Evolutionary conservation across 257 asterid genomes (phyloP), one percentile per base, ranked within the genome.

Genomic region (Gardenia jasminoides): DNA sequence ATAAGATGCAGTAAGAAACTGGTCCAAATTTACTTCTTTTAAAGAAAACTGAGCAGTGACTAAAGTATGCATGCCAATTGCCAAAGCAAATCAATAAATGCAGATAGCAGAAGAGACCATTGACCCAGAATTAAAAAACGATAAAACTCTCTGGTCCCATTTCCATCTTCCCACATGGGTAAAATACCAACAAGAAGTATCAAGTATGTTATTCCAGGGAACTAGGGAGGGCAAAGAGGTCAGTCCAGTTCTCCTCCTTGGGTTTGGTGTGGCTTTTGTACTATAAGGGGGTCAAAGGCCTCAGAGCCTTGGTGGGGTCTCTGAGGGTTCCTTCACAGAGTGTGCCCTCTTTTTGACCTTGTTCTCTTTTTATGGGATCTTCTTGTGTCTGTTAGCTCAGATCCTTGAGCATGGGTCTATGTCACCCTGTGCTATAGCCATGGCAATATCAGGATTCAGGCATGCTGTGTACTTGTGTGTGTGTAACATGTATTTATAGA

Each of bases 341-440:
- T 81, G 86, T 76, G 78, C 83, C 74, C 80, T 79, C 87, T 86
- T 88, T 87, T 91, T 89, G 90, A 89, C 92, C 88, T 78, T 41
- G 64, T 65, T 79, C 80, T 81, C 71, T 79, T 77, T 76, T 76
- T 70, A 74, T 82, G 83, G 88, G 86, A 81, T 89, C 88, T 89
- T 84, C 70, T 54, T 61, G 87, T 76, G 88, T 85, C 90, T 83
- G 81, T 82, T 76, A 76, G 76, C 90, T 78, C 62, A 82, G 84
- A 85, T 88, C 84, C 88, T 52, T 85, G 77, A 80, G 86, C 88
- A 84, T 83, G 82, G 80, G 85, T 89, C 91, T 84, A 73, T 77
- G 15, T 85, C 92, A 79, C 71, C 39, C 78, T 67, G 85, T 80
- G 75, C 52, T 15, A 30, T 26, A 33, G 61, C 65, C 62, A 26